Conservation (phyloP, 768 basidiomycete species). For the Mycena belliarum region DNA sequence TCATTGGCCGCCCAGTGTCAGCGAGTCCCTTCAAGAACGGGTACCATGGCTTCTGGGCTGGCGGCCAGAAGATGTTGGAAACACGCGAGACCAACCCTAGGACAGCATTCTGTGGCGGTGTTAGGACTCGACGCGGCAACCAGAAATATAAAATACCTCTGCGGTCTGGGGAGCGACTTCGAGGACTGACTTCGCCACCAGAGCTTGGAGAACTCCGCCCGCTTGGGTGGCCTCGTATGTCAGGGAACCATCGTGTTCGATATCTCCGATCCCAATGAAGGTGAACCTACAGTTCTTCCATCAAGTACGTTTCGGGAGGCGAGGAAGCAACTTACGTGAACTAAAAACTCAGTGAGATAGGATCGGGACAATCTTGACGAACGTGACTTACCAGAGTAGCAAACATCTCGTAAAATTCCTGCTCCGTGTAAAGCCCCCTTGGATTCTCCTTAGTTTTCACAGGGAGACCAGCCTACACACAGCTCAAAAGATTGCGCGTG, state of each 20-base stretch:
- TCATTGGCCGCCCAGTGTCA: conserved; percentile 36
- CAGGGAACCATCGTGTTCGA: conserved; percentile 8
- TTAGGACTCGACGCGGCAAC: too few species aligned
- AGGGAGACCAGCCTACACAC: conserved; percentile 35
- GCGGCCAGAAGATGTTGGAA: neutral
- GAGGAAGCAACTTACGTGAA: neutral
- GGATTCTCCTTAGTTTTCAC: conserved; percentile 40
- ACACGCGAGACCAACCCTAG: neutral
- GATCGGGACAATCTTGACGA: too few species aligned
- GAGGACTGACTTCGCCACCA: conserved; percentile 8
- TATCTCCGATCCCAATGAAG: conserved; percentile 17
- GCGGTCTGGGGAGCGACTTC: conserved; percentile 28
- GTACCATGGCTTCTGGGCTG: conserved; percentile 25
- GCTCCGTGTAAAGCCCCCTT: conserved; percentile 37
- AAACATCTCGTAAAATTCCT: conserved; percentile 43
- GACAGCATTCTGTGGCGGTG: neutral
- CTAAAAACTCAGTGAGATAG: neutral
- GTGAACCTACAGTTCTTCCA: neutral
- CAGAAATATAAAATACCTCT: neutral
- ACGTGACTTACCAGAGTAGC: conserved; percentile 16
- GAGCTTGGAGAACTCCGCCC: conserved; percentile 13
- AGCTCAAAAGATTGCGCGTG: neutral
- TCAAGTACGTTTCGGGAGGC: too few species aligned
- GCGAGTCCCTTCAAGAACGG: conserved; percentile 39
- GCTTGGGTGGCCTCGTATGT: conserved; percentile 3